Conservation (phyloP, 768 basidiomycete genomes). For the Tricholoma hemisulphureum region DNA sequence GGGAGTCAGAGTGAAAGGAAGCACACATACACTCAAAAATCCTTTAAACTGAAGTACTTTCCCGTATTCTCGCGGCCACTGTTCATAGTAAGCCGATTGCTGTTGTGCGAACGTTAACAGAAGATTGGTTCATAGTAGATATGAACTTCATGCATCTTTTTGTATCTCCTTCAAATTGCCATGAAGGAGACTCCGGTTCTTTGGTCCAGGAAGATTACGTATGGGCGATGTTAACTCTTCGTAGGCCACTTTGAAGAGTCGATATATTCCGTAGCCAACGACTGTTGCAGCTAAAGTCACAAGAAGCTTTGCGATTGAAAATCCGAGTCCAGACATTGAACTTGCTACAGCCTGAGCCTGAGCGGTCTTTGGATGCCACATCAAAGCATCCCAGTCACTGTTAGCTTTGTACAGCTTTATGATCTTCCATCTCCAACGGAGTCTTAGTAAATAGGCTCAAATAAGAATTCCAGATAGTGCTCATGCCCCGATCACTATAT, state of each 20-base stretch:
- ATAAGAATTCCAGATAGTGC: no score
- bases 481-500: no score
- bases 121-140: not conserved
- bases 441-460: no score
- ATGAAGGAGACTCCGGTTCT: constrained; percentile 41
- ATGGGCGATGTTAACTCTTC: constrained; percentile 41
- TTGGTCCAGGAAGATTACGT: constrained; percentile 53
- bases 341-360: no score
- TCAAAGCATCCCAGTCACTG: no score
- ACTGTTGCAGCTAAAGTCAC: constrained; percentile 21
- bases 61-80: constrained; percentile 16
- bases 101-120: constrained; percentile 9
- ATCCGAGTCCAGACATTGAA: no score
- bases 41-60: constrained; percentile 13
- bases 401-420: no score
- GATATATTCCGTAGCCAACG: constrained; percentile 29
- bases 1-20: not conserved
- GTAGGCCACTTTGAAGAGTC: constrained; percentile 34
- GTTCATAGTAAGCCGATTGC: constrained; percentile 28
- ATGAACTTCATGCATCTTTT: constrained; percentile 33
- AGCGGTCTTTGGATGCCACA: no score
- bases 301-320: constrained; percentile 11
- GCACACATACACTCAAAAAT: constrained; percentile 38
- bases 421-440: no score
- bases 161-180: constrained; percentile 49